These are phyloP conservation scores for Diaporthe destruens DNA, from an alignment of 2,329 filamentous ascomycete genomes.

Conservation along the genomic window DNA sequence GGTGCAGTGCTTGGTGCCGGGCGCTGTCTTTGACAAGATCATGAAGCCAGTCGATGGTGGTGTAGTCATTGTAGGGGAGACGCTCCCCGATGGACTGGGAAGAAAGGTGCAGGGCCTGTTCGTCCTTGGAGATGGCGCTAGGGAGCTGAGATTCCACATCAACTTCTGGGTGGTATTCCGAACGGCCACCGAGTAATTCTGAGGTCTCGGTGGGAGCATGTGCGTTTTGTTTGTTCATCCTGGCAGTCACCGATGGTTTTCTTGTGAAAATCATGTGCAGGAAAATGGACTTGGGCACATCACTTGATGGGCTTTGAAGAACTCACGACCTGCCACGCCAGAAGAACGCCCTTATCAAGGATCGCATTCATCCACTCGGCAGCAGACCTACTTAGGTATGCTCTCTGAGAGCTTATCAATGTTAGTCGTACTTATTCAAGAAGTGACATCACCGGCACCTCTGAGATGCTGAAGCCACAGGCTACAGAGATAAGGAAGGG, in stretches of 20 bases:
- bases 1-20: slow-evolving; percentile 47
- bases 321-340: not conserved
- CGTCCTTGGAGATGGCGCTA: slow-evolving; percentile 55
- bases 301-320: not conserved
- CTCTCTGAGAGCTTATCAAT: slow-evolving; percentile 9
- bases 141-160: slow-evolving; percentile 43
- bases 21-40: slow-evolving; percentile 71
- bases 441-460: slow-evolving; percentile 29
- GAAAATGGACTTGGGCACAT: not conserved
- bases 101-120: slow-evolving; percentile 47
- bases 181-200: not conserved
- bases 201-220: not conserved
- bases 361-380: not conserved
- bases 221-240: not conserved
- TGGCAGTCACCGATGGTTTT: not conserved
- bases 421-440: not conserved
- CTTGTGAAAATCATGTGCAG: not conserved
- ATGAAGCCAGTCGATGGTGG: slow-evolving; percentile 73
- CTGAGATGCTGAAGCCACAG: slow-evolving; percentile 11
- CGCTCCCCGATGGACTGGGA: slow-evolving; percentile 62
- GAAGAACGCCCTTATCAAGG: not conserved
- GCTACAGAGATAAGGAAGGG: slow-evolving; percentile 28
- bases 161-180: not conserved
- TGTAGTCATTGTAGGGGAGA: slow-evolving; percentile 71
- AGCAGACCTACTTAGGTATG: not conserved